Evolutionary conservation across 306 rosid species (phyloP), one percentile per base, ranked within the genome.

Genomic region (Fagus sylvatica): DNA sequence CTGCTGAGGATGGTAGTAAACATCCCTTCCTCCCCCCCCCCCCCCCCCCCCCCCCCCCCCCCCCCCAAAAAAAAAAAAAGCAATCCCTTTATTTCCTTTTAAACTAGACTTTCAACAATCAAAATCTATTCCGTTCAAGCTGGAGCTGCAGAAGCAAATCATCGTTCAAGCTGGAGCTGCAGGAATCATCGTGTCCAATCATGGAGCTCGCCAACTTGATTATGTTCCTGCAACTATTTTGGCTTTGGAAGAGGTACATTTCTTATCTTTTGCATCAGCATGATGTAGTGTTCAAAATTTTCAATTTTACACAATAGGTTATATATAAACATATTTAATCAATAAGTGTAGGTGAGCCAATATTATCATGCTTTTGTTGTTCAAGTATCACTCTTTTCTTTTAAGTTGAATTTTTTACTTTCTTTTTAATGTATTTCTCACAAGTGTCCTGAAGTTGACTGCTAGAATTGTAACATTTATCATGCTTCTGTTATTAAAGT

Each of bases 141-240:
- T 78, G 98, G 99, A 80, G 97, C 92, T 74, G 98, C 98, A 15
- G 99, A n/a, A n/a, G n/a, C n/a, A 98, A 84, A 88, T 95, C 15
- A 91, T 78, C 37, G 1, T 93, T 15, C 94, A 90, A 80, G 81
- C 68, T 78, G 98, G 99, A 80, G 97, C 92, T 74, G 98, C 98
- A 15, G 99, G 99, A 84, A 89, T 96, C 13, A 91, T 96, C n/a
- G 99, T 96, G 78, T 96, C 99, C 61, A 96, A 96, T 57, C 99
- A 96, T 57, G 99, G 99, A 78, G 99, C 98, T 79, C 85, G 99
- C 69, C 99, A 96, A 76, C 98, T 96, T 62, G 99, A 96, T 73
- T 96, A 89, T 77, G 96, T 93, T 17, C 99, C 97, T 42, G 89
- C 99, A 54, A 96, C 99, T 43, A 96, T 96, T 49, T n/a, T 56